Evolutionary conservation across 805 yeast species (phyloP).

Genomic region (Candida mattraensis): DNA sequence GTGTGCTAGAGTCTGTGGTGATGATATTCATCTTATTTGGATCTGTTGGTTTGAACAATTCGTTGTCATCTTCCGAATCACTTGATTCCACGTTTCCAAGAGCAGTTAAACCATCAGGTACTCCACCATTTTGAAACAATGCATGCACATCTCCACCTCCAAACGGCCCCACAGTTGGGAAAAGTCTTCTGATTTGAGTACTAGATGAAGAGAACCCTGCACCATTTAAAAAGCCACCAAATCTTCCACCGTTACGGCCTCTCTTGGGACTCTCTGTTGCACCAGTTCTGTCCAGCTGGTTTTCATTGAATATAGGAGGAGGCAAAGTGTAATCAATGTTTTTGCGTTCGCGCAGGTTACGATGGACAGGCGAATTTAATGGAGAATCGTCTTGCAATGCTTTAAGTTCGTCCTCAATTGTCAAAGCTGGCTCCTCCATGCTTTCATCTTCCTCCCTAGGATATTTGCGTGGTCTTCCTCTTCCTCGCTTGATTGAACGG

Average conservation of each 20-base stretch:
- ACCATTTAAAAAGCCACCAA: slow-evolving; percentile 17
- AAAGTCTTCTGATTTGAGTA: slow-evolving; percentile 63
- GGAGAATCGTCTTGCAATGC: slow-evolving; percentile 62
- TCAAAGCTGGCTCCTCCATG: slow-evolving; percentile 29
- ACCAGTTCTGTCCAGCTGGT: slow-evolving; percentile 27
- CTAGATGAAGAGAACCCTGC: slow-evolving; percentile 22
- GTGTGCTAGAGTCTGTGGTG: slow-evolving; percentile 16
- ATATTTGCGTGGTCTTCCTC: slow-evolving; percentile 11
- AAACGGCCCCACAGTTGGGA: slow-evolving; percentile 95
- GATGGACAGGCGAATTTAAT: slow-evolving; percentile 46
- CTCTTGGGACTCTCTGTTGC: slow-evolving; percentile 4
- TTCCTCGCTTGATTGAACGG: slow-evolving; percentile 8
- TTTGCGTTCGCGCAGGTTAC: slow-evolving; percentile 63
- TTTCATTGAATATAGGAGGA: slow-evolving; percentile 64
- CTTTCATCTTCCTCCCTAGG: slow-evolving; percentile 14
- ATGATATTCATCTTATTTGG: slow-evolving; percentile 28
- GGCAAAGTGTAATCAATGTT: slow-evolving; percentile 80
- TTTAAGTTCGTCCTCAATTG: slow-evolving; percentile 62
- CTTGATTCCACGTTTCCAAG: slow-evolving; percentile 42
- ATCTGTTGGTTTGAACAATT: slow-evolving; percentile 34
- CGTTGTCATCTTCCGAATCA: slow-evolving; percentile 50
- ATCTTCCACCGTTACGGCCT: slow-evolving; percentile 26
- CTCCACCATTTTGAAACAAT: slow-evolving; percentile 64
- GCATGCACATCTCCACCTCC: slow-evolving; percentile 94
- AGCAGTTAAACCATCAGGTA: slow-evolving; percentile 43